These are phyloP conservation scores for Prunus salicina DNA, from an alignment of 306 rosid genomes.

Conservation along the genomic window DNA sequence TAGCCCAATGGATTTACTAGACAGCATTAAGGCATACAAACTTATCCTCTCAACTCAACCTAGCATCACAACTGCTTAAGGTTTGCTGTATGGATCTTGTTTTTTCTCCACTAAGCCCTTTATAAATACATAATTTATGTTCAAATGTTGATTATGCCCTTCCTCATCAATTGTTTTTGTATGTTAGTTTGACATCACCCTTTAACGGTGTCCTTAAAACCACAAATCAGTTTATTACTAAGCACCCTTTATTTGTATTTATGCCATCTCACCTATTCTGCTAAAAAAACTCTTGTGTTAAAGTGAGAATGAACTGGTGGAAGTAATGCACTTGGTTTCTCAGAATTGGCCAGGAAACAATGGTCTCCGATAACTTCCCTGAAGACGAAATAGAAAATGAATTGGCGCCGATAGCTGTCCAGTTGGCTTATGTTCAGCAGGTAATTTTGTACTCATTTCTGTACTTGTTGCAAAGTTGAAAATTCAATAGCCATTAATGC, in stretches of 20 bases:
- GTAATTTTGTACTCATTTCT: constrained; percentile 28
- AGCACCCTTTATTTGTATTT: not conserved
- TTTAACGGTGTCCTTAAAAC: not conserved
- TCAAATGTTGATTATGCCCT: constrained; percentile 10
- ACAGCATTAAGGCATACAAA: not conserved
- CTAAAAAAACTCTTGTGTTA: not conserved
- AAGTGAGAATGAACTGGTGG: constrained; percentile 12
- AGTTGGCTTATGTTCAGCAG: constrained; percentile 92
- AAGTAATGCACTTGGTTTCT: constrained; percentile 27
- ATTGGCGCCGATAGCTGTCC: constrained; percentile 91
- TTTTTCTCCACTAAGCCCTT: not conserved
- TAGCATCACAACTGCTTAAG: not conserved
- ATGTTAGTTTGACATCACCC: not conserved
- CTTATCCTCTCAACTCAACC: not conserved
- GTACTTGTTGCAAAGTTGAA: constrained; percentile 12
- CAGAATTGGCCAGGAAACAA: constrained; percentile 86
- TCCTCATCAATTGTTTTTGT: not conserved
- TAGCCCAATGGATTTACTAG: not conserved
- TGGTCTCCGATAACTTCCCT: constrained; percentile 67
- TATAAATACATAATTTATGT: not conserved
- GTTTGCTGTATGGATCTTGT: not conserved
- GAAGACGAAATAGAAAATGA: constrained; percentile 87
- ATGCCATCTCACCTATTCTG: constrained; percentile 2
- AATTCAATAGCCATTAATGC: constrained; percentile 24
- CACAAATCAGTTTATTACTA: not conserved